A percentile compares a stretch with the other conserved stretches of the same genome.
phyloP scores from a whole-genome alignment of 2,329 filamentous ascomycete genomes.

The Colletotrichum tropicale region DNA sequence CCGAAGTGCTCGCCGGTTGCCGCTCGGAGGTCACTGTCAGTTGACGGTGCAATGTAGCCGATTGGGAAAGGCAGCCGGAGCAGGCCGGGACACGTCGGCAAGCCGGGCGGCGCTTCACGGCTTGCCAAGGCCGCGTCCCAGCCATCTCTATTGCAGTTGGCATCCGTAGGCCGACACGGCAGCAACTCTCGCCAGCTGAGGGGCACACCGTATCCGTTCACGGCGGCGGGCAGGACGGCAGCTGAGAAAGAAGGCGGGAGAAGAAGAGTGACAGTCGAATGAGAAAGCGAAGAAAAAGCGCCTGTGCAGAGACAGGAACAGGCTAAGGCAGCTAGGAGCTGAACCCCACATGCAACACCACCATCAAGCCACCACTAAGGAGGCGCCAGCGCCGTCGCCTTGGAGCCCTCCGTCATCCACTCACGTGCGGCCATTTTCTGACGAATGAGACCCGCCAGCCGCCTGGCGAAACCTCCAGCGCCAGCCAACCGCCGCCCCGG shows the following conservation, averaged over 20 bases:
- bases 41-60: neutral
- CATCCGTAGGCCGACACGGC: neutral
- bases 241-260: neutral
- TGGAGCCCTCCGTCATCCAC: conserved; percentile 1
- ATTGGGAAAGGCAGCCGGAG: neutral
- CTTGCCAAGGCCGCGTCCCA: neutral
- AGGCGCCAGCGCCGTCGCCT: neutral
- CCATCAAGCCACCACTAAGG: neutral
- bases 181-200: neutral
- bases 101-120: neutral
- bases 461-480: conserved; percentile 6
- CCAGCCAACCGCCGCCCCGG: neutral
- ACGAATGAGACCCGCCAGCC: conserved; percentile 2
- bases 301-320: neutral
- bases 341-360: neutral
- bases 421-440: neutral
- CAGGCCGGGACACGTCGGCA: neutral
- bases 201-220: neutral
- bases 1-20: neutral
- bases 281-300: neutral
- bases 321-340: neutral
- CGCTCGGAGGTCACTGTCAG: neutral
- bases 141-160: neutral
- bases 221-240: neutral
- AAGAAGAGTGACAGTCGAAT: neutral